Evolutionary conservation across 2,329 filamentous ascomycete species (phyloP).

Genomic region (Ophiostoma himal-ulmi): DNA sequence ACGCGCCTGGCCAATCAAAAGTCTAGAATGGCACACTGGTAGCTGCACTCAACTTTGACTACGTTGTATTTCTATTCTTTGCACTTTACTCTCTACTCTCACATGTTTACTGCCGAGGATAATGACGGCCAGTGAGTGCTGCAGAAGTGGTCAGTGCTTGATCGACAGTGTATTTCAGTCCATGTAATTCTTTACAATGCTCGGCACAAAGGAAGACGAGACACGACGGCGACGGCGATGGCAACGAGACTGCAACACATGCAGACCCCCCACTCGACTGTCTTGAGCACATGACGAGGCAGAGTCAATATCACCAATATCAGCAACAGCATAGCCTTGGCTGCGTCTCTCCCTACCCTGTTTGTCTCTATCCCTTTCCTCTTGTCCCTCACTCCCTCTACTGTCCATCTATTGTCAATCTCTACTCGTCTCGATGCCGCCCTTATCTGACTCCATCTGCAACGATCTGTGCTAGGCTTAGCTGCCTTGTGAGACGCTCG

Average conservation of each 20-base stretch:
- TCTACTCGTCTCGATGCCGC: not conserved
- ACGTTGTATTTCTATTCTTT: not conserved
- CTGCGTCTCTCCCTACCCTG: not conserved
- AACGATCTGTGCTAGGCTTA: conserved; percentile 2
- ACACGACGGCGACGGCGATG: not conserved
- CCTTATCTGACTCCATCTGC: not conserved
- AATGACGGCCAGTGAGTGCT: not conserved
- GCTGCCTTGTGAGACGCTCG: conserved; percentile 7
- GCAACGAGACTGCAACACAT: not conserved
- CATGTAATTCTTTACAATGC: not conserved
- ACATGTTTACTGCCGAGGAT: conserved; percentile 8
- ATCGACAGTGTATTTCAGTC: not conserved
- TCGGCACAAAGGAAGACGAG: conserved; percentile 26
- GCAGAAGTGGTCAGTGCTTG: not conserved
- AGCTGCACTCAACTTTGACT: not conserved
- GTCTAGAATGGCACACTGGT: not conserved
- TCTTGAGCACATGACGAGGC: not conserved
- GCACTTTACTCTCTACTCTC: not conserved
- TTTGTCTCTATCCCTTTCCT: not conserved
- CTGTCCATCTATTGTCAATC: not conserved
- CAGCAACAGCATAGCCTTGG: not conserved
- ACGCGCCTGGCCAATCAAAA: not conserved
- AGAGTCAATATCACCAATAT: not conserved
- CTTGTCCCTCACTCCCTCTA: not conserved
- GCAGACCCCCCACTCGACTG: conserved; percentile 1